phyloP scores from a whole-genome alignment of 2,329 filamentous ascomycete genomes.

The Juglanconis oblonga region DNA sequence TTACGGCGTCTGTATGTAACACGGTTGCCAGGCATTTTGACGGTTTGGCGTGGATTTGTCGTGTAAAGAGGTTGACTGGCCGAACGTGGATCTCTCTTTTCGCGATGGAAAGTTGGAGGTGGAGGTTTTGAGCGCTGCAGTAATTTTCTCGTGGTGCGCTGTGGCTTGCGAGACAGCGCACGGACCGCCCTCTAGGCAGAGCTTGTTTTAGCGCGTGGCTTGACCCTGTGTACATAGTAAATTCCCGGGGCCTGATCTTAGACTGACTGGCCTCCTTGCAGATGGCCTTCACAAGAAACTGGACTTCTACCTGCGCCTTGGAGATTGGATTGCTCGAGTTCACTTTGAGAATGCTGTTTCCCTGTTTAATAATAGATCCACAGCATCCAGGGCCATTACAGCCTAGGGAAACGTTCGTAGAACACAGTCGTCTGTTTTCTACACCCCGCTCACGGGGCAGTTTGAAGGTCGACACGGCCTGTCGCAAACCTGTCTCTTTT shows the following conservation, averaged over 20 bases:
- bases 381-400: too few relatives aligned
- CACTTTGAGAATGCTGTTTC: too few relatives aligned
- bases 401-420: too few relatives aligned
- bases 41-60: conserved; percentile 31
- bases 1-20: conserved; percentile 74
- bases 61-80: conserved; percentile 14
- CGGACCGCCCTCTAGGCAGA: not conserved
- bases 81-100: conserved; percentile 19
- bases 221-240: not conserved
- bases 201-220: not conserved
- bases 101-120: conserved; percentile 1
- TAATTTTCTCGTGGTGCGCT: conserved; percentile 7
- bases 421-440: too few relatives aligned
- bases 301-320: too few relatives aligned
- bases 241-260: not conserved
- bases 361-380: too few relatives aligned
- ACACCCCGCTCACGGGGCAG: too few relatives aligned
- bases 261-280: not conserved
- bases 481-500: too few relatives aligned
- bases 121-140: conserved; percentile 1
- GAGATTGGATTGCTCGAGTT: too few relatives aligned
- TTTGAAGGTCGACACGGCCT: too few relatives aligned
- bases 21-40: conserved; percentile 58
- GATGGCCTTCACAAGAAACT: too few relatives aligned
- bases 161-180: not conserved